Evolutionary conservation across 2,329 filamentous ascomycete genomes (phyloP).

Genomic region (Blumeria hordei): DNA sequence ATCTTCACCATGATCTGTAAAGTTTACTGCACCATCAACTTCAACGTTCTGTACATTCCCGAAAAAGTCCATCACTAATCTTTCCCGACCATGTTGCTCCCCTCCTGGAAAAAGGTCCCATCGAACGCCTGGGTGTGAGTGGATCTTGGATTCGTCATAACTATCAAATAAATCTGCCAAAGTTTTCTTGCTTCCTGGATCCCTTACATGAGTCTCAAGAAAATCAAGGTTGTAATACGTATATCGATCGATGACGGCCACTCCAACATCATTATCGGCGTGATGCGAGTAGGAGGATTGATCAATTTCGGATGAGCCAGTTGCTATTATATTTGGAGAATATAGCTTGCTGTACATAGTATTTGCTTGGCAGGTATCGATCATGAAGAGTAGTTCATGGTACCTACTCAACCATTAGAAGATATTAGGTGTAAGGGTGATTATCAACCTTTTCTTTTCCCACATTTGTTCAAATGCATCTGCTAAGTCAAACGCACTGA

Average conservation of each 20-base stretch:
- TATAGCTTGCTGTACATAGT: conserved; percentile 99
- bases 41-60: conserved; percentile 96
- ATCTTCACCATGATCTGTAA: conserved; percentile 42
- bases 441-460: conserved; percentile 70
- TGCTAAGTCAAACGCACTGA: conserved; percentile 83
- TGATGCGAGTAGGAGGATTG: conserved; percentile 95
- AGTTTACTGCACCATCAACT: conserved; percentile 31
- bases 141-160: conserved; percentile 86
- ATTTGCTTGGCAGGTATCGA: conserved; percentile 97
- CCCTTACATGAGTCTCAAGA: conserved; percentile 70
- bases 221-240: conserved; percentile 98
- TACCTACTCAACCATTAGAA: conserved; percentile 28
- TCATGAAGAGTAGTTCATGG: conserved; percentile 98
- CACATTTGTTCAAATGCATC: conserved; percentile 99
- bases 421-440: not conserved
- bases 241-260: conserved; percentile 94
- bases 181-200: conserved; percentile 67
- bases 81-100: conserved; percentile 48
- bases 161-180: conserved; percentile 88
- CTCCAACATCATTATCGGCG: conserved; percentile 90
- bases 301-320: conserved; percentile 85
- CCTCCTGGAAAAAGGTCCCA: conserved; percentile 90
- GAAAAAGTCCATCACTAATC: conserved; percentile 88
- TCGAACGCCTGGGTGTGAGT: conserved; percentile 71
- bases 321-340: conserved; percentile 92